Conservation (phyloP, 1,284 basidiomycete species). For the Trametes sp. region DNA sequence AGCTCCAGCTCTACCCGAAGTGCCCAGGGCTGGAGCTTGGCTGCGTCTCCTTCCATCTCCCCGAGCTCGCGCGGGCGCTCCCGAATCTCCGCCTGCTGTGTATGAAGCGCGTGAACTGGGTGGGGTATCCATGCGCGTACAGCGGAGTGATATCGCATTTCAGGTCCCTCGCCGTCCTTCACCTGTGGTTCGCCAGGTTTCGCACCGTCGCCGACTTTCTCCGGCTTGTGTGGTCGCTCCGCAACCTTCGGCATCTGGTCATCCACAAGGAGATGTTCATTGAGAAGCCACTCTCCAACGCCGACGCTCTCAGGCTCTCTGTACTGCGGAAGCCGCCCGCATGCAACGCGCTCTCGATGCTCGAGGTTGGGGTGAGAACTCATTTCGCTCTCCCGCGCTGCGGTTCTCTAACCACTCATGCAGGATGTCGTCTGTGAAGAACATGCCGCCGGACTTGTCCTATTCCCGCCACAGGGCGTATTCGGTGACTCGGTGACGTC, state of each 20-base stretch:
- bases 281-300: background rate
- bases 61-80: background rate
- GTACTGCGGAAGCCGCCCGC: background rate
- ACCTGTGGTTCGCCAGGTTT: conserved; percentile 5
- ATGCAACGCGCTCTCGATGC: background rate
- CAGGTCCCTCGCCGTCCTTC: background rate
- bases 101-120: conserved; percentile 2
- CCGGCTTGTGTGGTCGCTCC: background rate
- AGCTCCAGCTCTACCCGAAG: background rate
- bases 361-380: background rate
- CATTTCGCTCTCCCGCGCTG: background rate
- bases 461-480: background rate
- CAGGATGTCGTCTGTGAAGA: background rate
- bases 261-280: background rate
- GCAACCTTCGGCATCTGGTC: background rate
- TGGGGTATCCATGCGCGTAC: background rate
- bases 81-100: background rate
- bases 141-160: background rate
- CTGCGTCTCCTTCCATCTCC: background rate
- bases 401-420: background rate
- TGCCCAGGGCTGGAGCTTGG: background rate
- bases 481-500: background rate
- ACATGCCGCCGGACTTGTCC: background rate
- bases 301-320: background rate
- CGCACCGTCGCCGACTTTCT: background rate